Evolutionary conservation across 192 early-diverging fungal genomes (phyloP), one percentile per base, ranked within the genome.

Genomic region (Podila clonocystis): DNA sequence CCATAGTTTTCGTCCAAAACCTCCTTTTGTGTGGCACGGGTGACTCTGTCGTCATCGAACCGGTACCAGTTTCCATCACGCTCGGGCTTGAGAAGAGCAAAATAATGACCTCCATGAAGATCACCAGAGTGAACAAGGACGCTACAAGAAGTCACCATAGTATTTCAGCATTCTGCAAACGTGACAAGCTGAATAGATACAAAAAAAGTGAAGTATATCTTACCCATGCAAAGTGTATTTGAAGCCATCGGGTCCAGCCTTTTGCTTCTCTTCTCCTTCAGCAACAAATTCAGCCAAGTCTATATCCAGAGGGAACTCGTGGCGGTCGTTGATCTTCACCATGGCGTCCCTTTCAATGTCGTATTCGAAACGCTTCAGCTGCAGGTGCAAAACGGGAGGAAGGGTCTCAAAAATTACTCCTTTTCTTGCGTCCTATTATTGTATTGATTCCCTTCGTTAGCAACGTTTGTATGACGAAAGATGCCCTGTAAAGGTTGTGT

Each of bases 281-380:
- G 86, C 85, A 58, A 98, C 85, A 85, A 94, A 99, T 22, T 92
- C 89, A 29, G 90, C 91, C 38, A 99, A 82, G 67, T 98, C 95
- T 63, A 99, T 93, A 52, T 91, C 87, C 31, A 85, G 80, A 12
- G 96, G 95, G 82, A 97, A 99, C 84, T 98, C 97, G 75, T 97
- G 91, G n/a, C 97, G 91, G 82, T 97, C 97, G 87, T 98, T 98
- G 84, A 96, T 97, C 88, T 98, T 99, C 68, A 98, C 93, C 91
- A 95, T 95, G 7, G 84, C 85, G 70, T 97, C 97, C 28, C 89
- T 84, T 83, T 92, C 88, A 67, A 97, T 92, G 75, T 99, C 97
- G 82, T 98, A 99, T 83, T 99, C 98, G 75, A 98, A 99, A 24
- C 97, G 90, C 85, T 98, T 98, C 73, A 99, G 86, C 77, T 98